phyloP scores from a whole-genome alignment of 2,329 filamentous ascomycete species.

The Scolecobasidium constrictum region DNA sequence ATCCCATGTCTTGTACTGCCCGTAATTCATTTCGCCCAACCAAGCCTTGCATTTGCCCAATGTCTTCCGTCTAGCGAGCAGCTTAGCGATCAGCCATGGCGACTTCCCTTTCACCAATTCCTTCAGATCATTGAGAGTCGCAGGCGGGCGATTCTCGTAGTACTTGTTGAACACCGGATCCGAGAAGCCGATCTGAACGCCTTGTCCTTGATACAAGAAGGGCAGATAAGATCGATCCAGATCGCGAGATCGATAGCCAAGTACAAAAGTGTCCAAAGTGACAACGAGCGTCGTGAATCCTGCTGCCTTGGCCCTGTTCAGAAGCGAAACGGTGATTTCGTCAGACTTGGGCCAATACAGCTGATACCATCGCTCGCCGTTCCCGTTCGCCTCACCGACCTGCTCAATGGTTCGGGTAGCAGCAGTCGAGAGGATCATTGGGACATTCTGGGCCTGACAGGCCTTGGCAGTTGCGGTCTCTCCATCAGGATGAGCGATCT shows the following conservation, averaged over 20 bases:
- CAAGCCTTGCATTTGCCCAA: conserved; percentile 27
- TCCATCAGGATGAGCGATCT: conserved; percentile 53
- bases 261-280: conserved; percentile 59
- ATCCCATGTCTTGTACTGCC: conserved; percentile 23
- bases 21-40: conserved; percentile 23
- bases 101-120: conserved; percentile 26
- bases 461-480: conserved; percentile 55
- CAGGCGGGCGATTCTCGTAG: conserved; percentile 20
- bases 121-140: conserved; percentile 19
- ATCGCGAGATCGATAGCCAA: conserved; percentile 59
- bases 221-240: conserved; percentile 47
- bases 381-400: conserved; percentile 46
- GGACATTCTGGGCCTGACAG: conserved; percentile 48
- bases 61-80: conserved; percentile 21
- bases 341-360: conserved; percentile 64
- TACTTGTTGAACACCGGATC: conserved; percentile 25
- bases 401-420: conserved; percentile 55
- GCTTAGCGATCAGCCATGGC: conserved; percentile 24
- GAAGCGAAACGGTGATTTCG: conserved; percentile 52
- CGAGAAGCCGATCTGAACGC: conserved; percentile 23
- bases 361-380: conserved; percentile 58
- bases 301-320: conserved; percentile 47
- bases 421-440: conserved; percentile 58
- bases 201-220: conserved; percentile 37
- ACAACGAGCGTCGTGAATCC: conserved; percentile 59